Conservation (phyloP, 768 basidiomycete species). For the Suillus luteus region DNA sequence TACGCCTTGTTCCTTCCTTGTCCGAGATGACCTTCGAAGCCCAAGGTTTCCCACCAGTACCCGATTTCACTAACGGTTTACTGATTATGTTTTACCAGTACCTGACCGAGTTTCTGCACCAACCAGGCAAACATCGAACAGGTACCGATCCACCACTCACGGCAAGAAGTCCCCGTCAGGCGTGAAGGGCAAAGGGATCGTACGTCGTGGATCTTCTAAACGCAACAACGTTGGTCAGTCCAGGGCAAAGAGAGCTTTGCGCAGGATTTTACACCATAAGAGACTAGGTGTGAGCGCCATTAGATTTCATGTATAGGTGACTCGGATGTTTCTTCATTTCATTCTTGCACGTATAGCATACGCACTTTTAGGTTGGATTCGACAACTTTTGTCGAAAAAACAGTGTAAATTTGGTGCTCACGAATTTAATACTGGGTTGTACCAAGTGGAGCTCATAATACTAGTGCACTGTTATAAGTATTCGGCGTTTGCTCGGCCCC, state of each 20-base stretch:
- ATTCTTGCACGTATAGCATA: not conserved
- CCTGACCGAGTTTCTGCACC: not conserved
- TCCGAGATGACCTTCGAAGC: not conserved
- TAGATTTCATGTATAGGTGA: not conserved
- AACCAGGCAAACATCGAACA: slow-evolving; percentile 11
- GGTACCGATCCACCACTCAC: slow-evolving; percentile 21
- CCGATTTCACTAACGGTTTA: not conserved
- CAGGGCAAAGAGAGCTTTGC: slow-evolving; percentile 16
- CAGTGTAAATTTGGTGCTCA: no score
- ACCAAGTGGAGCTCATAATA: no score
- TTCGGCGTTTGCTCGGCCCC: no score
- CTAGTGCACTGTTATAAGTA: no score
- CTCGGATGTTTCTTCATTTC: not conserved
- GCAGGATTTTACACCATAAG: slow-evolving; percentile 11
- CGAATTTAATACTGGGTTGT: no score
- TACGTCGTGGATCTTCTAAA: slow-evolving; percentile 31
- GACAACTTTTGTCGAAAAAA: no score
- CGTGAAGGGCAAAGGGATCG: slow-evolving; percentile 21
- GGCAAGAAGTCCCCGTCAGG: slow-evolving; percentile 16
- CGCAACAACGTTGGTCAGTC: slow-evolving; percentile 23
- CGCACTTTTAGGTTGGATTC: no score
- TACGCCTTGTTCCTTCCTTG: slow-evolving; percentile 8
- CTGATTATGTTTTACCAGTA: not conserved
- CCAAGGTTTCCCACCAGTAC: not conserved
- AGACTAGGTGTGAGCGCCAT: not conserved